Evolutionary conservation across 192 early-diverging fungal genomes (phyloP), one percentile per base, ranked within the genome.

Genomic region (Umbelopsis isabellina): DNA sequence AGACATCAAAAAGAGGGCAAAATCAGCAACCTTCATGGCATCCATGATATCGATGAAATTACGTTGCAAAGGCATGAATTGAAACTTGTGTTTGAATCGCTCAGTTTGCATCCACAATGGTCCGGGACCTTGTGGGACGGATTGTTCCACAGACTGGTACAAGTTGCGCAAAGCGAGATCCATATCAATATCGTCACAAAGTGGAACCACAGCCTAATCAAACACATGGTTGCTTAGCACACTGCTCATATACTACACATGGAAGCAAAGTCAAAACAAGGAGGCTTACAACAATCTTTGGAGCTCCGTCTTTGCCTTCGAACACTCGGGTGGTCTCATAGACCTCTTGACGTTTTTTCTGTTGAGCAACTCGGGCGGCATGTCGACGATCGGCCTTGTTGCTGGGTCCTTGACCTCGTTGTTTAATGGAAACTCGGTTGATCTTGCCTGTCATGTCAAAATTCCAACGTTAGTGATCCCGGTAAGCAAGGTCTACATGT

Each of bases 11-110:
- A 95, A 90, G 61, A 99, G 70, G 69, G 93, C 84, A 72, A 93
- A 95, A 76, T 99, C 97, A 45, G 94, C 94, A 0, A 96, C 91
- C 79, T 94, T 96, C 75, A 91, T 88, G 3, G 89, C 91, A 79
- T 98, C 94, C 68, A 99, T 75, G 45, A 97, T 90, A 46, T 93
- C 91, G 66, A 94, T 79, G 48, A 97, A 84, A 65, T 95, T 89
- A 61, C 96, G 90, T 18, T 80, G 77, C 12, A 91, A 71, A 66
- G 93, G 90, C 1, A 97, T 72, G 64, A 99, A 87, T 75, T 94
- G 92, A 10, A 97, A 68, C 37, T 89, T 92, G 77, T 99, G 97
- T 75, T 95, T 95, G 83, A 97, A 97, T 27, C 94, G 87, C 27
- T 91, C 84, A 7, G 89, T 80, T 27, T 89, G 79, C 70, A 85